These are phyloP conservation scores for apple (Malus domestica) DNA, from an alignment of 306 rosid species.

Conservation along the genomic window ASM211411v1 NC_041790.1:19932501-19933000, in stretches of 20 bases:
- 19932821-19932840: neutral
- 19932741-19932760: constrained; percentile 70
- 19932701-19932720: constrained; percentile 73
- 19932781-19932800: neutral
- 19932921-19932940: neutral
- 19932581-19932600: constrained; percentile 16
- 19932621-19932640: constrained; percentile 99
- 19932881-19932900: neutral
- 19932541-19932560: neutral
- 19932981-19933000: no score
- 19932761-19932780: neutral
- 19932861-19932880: neutral
- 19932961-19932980: neutral
- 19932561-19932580: neutral
- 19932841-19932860: neutral
- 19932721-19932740: constrained; percentile 91
- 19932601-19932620: constrained; percentile 49
- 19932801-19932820: neutral
- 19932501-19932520: constrained; percentile 3
- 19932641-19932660: constrained; percentile 97
- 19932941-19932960: neutral
- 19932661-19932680: constrained; percentile 86
- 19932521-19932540: neutral
- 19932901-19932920: neutral
- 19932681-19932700: constrained; percentile 80